Evolutionary conservation across 2,329 filamentous ascomycete species (phyloP).

Genomic region (Boeremia lycopersici): DNA sequence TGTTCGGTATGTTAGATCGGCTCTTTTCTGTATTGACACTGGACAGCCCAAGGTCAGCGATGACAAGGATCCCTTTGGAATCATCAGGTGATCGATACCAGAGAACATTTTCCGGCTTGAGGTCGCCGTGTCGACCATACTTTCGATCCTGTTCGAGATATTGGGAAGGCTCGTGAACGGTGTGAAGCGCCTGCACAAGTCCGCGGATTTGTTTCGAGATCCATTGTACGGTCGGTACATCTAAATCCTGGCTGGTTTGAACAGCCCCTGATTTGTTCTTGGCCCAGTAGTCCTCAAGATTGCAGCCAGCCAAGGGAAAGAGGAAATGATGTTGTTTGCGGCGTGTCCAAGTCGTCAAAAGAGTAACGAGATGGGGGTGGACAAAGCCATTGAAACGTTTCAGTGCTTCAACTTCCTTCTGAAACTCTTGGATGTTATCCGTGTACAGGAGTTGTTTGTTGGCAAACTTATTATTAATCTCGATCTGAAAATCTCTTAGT

Average conservation of each 20-base stretch:
- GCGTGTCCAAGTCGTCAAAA: slow-evolving; percentile 20
- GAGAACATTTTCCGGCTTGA: slow-evolving; percentile 18
- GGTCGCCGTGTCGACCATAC: slow-evolving; percentile 12
- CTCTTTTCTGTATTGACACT: not conserved
- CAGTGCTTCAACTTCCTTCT: slow-evolving; percentile 1
- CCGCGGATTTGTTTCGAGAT: slow-evolving; percentile 20
- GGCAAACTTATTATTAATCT: not conserved
- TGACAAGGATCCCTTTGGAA: not conserved
- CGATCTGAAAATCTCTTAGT: not conserved
- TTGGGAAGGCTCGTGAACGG: slow-evolving; percentile 16
- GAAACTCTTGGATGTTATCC: not conserved
- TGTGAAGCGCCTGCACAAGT: slow-evolving; percentile 11
- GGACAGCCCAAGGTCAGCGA: slow-evolving; percentile 3
- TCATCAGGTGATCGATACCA: slow-evolving; percentile 1
- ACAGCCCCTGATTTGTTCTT: not conserved
- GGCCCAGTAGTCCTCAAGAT: slow-evolving; percentile 17
- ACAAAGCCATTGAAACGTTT: slow-evolving; percentile 16
- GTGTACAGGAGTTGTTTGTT: not conserved
- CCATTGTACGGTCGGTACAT: slow-evolving; percentile 3
- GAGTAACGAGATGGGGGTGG: slow-evolving; percentile 20
- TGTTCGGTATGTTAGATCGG: slow-evolving; percentile 4
- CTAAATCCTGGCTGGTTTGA: not conserved
- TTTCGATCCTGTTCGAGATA: not conserved
- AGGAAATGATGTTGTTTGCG: slow-evolving; percentile 2
- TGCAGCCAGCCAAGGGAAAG: slow-evolving; percentile 18